These are phyloP conservation scores for Entomortierella chlamydospora DNA, from an alignment of 192 early-diverging fungal genomes.

Conservation along the genomic window DNA sequence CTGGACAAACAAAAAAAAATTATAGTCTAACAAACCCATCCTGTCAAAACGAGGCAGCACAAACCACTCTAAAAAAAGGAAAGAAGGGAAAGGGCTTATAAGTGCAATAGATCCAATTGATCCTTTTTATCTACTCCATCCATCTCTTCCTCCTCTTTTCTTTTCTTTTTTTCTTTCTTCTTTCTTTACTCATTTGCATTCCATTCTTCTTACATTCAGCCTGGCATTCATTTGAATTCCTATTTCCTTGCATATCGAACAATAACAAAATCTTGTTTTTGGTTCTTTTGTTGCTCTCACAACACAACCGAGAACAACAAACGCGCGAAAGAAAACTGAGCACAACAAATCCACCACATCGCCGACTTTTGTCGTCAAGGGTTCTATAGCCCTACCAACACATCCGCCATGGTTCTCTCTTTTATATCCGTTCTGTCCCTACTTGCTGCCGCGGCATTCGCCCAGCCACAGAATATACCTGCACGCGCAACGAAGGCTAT, in stretches of 20 bases:
- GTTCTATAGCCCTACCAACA: too few species aligned
- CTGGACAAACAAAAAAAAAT: too few species aligned
- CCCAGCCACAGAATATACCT: slow-evolving; percentile 28
- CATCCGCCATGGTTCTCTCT: slow-evolving; percentile 3
- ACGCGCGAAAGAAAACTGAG: neutral
- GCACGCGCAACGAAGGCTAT: slow-evolving; percentile 35
- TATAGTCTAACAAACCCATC: too few species aligned
- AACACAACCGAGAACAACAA: neutral
- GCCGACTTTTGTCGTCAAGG: too few species aligned
- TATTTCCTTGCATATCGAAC: neutral
- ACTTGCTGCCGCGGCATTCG: slow-evolving; percentile 19
- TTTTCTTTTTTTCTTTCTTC: neutral
- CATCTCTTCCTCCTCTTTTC: neutral
- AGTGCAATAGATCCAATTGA: too few species aligned
- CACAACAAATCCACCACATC: neutral
- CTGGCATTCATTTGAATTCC: neutral
- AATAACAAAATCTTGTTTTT: too few species aligned
- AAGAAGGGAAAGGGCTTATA: too few species aligned
- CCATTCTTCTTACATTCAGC: neutral
- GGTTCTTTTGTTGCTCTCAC: neutral
- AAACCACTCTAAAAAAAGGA: too few species aligned
- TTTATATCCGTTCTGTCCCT: slow-evolving; percentile 9
- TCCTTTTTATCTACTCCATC: too few species aligned
- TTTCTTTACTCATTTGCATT: slow-evolving; percentile 3
- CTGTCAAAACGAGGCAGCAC: too few species aligned